A percentile compares a stretch with the other conserved stretches of the same genome.
These are phyloP conservation scores for Claviceps sp. DNA, from an alignment of 2,329 filamentous ascomycete species.

Conservation along the genomic window DNA sequence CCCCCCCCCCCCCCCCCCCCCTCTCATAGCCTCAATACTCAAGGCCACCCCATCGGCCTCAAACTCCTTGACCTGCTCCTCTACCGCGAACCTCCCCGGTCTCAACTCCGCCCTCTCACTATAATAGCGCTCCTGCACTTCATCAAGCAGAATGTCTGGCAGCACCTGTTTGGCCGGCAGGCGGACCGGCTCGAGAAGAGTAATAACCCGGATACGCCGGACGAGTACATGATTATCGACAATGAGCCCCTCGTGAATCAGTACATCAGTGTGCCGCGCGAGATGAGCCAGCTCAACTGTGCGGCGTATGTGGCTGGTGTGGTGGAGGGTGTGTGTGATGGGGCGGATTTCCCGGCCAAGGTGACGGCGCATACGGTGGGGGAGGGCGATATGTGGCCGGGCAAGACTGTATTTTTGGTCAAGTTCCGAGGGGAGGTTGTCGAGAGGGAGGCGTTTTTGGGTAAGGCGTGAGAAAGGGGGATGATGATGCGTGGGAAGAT, in stretches of 20 bases:
- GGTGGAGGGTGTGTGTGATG: constrained; percentile 91
- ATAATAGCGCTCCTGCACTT: constrained; percentile 89
- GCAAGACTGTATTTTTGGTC: constrained; percentile 88
- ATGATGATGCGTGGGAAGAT: too few relatives aligned
- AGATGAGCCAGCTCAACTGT: constrained; percentile 95
- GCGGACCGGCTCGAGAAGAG: constrained; percentile 90
- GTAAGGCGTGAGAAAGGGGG: constrained; percentile 25
- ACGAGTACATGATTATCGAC: constrained; percentile 98
- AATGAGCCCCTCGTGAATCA: constrained; percentile 94
- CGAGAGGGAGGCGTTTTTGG: constrained; percentile 76
- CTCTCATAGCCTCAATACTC: constrained; percentile 60
- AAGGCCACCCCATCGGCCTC: constrained; percentile 87
- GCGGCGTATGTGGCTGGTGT: constrained; percentile 92
- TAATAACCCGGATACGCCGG: constrained; percentile 64
- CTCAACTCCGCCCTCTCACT: constrained; percentile 65
- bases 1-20: too few relatives aligned
- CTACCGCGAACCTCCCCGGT: constrained; percentile 60
- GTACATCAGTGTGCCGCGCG: constrained; percentile 82
- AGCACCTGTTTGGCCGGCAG: constrained; percentile 78
- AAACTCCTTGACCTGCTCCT: constrained; percentile 92
- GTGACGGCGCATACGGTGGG: constrained; percentile 77
- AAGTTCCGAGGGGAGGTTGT: constrained; percentile 86
- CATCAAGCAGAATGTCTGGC: constrained; percentile 85
- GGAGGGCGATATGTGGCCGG: constrained; percentile 80
- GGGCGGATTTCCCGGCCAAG: constrained; percentile 74